phyloP scores from a whole-genome alignment of 2,329 filamentous ascomycete species.

The Daldinia sp. region DNA sequence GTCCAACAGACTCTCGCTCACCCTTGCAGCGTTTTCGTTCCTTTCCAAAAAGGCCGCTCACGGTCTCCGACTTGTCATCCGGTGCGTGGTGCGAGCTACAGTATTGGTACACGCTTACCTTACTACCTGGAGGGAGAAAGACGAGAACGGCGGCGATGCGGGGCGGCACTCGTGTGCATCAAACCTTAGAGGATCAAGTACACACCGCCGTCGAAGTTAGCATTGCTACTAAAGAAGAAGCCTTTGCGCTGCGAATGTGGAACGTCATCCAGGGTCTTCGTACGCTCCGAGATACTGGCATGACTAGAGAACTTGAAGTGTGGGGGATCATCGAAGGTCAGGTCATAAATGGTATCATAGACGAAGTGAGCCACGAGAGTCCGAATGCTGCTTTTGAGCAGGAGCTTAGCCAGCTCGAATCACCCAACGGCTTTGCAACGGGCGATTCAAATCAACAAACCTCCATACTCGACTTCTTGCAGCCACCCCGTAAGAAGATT shows the following conservation, averaged over 20 bases:
- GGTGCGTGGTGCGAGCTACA: conserved; percentile 97
- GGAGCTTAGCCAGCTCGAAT: conserved; percentile 60
- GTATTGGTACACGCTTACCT: conserved; percentile 87
- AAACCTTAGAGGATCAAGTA: conserved; percentile 85
- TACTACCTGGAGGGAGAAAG: conserved; percentile 77
- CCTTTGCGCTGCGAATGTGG: conserved; percentile 86
- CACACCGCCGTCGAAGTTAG: conserved; percentile 81
- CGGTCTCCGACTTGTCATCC: conserved; percentile 87
- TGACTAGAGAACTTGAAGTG: conserved; percentile 82
- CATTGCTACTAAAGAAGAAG: conserved; percentile 80
- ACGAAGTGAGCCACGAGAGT: conserved; percentile 82
- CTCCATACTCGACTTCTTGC: conserved; percentile 58
- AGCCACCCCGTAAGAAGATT: conserved; percentile 53
- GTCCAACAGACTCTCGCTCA: conserved; percentile 55
- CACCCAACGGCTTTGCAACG: conserved; percentile 48
- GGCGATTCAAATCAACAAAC: conserved; percentile 50
- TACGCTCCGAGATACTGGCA: conserved; percentile 75
- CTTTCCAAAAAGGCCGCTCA: conserved; percentile 81
- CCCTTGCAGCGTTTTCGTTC: conserved; percentile 84
- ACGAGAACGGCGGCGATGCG: conserved; percentile 86
- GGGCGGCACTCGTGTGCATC: conserved; percentile 82
- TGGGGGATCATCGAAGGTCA: conserved; percentile 88
- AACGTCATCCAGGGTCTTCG: conserved; percentile 89
- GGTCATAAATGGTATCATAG: conserved; percentile 89
- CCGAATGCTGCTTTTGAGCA: conserved; percentile 79